phyloP scores from a whole-genome alignment of 345 rosid genomes.

The Laguncularia racemosa region DNA sequence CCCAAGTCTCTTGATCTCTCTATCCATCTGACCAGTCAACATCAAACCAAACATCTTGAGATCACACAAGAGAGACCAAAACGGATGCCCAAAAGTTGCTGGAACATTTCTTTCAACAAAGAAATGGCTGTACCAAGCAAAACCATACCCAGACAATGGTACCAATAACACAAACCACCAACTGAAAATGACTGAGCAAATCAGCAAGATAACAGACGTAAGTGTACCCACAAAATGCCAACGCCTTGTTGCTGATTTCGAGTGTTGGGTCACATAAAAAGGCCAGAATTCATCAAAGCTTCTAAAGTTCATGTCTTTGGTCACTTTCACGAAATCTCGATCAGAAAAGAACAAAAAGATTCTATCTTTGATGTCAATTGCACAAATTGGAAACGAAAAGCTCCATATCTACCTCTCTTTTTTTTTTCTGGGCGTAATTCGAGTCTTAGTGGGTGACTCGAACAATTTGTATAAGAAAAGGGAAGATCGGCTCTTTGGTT shows the following conservation, averaged over 20 bases:
- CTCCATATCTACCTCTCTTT: too few relatives aligned
- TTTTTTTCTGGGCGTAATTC: too few relatives aligned
- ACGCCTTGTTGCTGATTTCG: slow-evolving; percentile 72
- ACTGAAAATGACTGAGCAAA: slow-evolving; percentile 48
- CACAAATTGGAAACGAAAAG: too few relatives aligned
- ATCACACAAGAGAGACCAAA: slow-evolving; percentile 86
- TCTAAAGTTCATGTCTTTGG: slow-evolving; percentile 72
- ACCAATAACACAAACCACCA: slow-evolving; percentile 52
- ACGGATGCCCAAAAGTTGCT: slow-evolving; percentile 74
- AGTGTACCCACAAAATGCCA: slow-evolving; percentile 88
- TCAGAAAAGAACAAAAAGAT: too few relatives aligned
- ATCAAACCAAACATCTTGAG: slow-evolving; percentile 87
- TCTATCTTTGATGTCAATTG: too few relatives aligned
- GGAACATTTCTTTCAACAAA: slow-evolving; percentile 87
- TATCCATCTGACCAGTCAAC: slow-evolving; percentile 92
- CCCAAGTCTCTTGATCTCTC: slow-evolving; percentile 90
- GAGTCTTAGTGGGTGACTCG: too few relatives aligned
- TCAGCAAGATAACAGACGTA: slow-evolving; percentile 31
- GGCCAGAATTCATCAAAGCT: slow-evolving; percentile 93
- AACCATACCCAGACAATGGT: slow-evolving; percentile 72
- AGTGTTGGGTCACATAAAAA: slow-evolving; percentile 82
- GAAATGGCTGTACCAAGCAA: slow-evolving; percentile 95
- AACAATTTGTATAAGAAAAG: too few relatives aligned
- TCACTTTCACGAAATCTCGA: not conserved
- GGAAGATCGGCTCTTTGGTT: too few relatives aligned